phyloP scores from a whole-genome alignment of 2,329 filamentous ascomycete species.

The Fusarium sp. region DNA sequence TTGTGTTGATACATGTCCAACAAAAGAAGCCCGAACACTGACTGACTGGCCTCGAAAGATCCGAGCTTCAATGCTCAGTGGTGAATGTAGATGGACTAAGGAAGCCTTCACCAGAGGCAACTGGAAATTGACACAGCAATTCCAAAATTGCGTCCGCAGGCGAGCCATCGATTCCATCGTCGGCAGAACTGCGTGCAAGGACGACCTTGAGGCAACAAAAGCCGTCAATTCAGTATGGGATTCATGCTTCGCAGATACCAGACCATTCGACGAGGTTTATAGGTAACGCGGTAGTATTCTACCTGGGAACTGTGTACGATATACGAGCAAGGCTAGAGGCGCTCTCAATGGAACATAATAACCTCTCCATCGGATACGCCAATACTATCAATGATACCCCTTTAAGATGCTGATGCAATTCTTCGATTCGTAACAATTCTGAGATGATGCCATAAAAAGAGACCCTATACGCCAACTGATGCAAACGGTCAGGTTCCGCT shows the following conservation, averaged over 20 bases:
- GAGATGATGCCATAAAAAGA: conserved; percentile 38
- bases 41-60: conserved; percentile 67
- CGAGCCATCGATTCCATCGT: conserved; percentile 84
- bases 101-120: conserved; percentile 88
- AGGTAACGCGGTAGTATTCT: conserved; percentile 60
- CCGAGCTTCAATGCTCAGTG: conserved; percentile 89
- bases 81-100: conserved; percentile 90
- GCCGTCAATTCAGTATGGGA: conserved; percentile 99
- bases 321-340: conserved; percentile 19
- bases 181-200: conserved; percentile 81
- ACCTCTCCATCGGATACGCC: conserved; percentile 32
- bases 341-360: conserved; percentile 22
- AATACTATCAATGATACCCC: conserved; percentile 46
- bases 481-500: conserved; percentile 42
- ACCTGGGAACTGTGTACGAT: conserved; percentile 40
- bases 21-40: not conserved
- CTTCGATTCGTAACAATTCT: conserved; percentile 27
- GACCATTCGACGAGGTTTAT: conserved; percentile 97
- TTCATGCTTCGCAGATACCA: conserved; percentile 92
- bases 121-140: conserved; percentile 89
- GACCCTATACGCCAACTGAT: conserved; percentile 48
- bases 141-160: conserved; percentile 89
- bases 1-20: not conserved
- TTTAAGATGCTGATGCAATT: conserved; percentile 24
- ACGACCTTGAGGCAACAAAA: conserved; percentile 85